A percentile compares a stretch with the other conserved stretches of the same genome.
Conservation (phyloP, 257 asterid genomes). For the Solanum bulbocastanum region DNA sequence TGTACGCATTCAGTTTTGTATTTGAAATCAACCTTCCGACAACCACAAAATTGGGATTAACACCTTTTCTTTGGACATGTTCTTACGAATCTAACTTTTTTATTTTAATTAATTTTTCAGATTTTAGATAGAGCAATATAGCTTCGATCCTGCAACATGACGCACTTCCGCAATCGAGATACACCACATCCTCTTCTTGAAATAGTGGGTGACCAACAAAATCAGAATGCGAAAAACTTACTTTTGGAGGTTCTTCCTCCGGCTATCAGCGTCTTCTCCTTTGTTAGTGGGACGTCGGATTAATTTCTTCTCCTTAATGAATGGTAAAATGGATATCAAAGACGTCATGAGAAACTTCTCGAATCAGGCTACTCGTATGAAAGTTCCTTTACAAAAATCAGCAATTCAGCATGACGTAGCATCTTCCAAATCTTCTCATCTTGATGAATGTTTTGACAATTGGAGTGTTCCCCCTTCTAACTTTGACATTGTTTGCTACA, state of each 20-base stretch:
- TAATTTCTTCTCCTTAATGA: not conserved
- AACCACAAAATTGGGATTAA: not conserved
- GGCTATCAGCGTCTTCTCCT: not conserved
- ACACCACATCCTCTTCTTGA: not conserved
- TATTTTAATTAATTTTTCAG: too few species aligned
- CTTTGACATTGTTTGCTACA: not conserved
- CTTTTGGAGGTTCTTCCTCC: not conserved
- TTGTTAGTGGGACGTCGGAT: not conserved
- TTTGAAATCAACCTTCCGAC: too few species aligned
- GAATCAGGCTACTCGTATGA: not conserved
- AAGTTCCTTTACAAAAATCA: not conserved
- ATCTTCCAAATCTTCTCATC: not conserved
- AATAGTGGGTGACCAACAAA: not conserved
- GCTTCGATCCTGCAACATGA: not conserved
- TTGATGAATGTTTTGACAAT: not conserved
- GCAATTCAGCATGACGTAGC: not conserved
- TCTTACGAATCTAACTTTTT: not conserved
- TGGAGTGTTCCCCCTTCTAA: not conserved
- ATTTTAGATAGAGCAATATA: too few species aligned
- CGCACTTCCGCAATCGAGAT: not conserved
- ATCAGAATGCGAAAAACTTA: not conserved
- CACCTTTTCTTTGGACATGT: too few species aligned
- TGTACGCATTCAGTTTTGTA: not conserved
- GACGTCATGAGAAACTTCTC: not conserved
- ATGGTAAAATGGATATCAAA: not conserved